Percentiles rank a stretch among this genome's conserved stretches.
These are phyloP conservation scores for Picea sitchensis DNA, from an alignment of 75 land plant genomes.

Conservation along the genomic window DNA sequence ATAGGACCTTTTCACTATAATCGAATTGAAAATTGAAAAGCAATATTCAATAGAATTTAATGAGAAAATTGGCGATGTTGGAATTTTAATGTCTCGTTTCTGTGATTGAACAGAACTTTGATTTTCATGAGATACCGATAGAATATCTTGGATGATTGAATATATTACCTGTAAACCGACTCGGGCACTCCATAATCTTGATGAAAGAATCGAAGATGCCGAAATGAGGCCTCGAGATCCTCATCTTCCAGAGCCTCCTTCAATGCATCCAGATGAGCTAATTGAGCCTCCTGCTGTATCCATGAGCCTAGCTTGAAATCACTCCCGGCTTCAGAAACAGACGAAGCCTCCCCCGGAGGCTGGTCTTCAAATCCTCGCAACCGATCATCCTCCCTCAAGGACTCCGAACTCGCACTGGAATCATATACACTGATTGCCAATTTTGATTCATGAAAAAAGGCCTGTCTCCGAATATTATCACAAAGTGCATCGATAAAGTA, in stretches of 20 bases:
- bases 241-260: constrained; percentile 31
- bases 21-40: too few relatives aligned
- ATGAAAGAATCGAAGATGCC: constrained; percentile 61
- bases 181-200: constrained; percentile 52
- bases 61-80: too few relatives aligned
- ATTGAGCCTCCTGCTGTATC: constrained; percentile 56
- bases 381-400: not conserved
- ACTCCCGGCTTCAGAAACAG: constrained; percentile 19
- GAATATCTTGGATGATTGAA: not conserved
- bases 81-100: too few relatives aligned
- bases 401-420: not conserved
- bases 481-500: constrained; percentile 66
- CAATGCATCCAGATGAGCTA: constrained; percentile 56
- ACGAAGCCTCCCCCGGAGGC: constrained; percentile 2
- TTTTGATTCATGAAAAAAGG: constrained; percentile 14
- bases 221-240: constrained; percentile 44
- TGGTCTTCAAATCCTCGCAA: constrained; percentile 18
- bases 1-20: too few relatives aligned
- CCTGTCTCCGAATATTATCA: constrained; percentile 51
- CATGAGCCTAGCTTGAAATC: constrained; percentile 14
- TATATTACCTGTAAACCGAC: constrained; percentile 53
- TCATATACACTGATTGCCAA: constrained; percentile 24
- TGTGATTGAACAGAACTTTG: too few relatives aligned
- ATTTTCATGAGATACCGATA: too few relatives aligned
- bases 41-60: too few relatives aligned